Evolutionary conservation across 2,329 filamentous ascomycete genomes (phyloP).

Genomic region (Zarea fungicola): DNA sequence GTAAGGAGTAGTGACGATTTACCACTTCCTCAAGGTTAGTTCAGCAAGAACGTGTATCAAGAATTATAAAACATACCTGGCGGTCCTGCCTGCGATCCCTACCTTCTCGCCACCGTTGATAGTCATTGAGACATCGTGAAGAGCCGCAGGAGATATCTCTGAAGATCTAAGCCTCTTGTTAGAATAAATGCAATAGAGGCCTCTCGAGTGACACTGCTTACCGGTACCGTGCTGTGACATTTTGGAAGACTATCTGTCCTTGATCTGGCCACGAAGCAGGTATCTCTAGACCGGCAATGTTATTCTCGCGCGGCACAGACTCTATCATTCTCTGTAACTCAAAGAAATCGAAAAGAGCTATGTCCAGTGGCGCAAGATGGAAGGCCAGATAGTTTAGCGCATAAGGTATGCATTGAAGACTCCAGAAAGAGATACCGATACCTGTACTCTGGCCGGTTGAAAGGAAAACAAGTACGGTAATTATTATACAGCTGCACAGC

Average conservation of each 20-base stretch:
- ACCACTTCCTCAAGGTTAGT: neutral
- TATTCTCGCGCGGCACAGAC: neutral
- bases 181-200: too few relatives aligned
- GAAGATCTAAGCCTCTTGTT: neutral
- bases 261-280: neutral
- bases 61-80: neutral
- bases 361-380: neutral
- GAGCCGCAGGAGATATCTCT: neutral
- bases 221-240: neutral
- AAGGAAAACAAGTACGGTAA: neutral
- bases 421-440: neutral
- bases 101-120: neutral
- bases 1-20: neutral
- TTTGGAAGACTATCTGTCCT: neutral
- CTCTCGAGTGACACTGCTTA: too few relatives aligned
- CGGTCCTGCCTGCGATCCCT: neutral
- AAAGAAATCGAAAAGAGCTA: neutral
- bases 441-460: too few relatives aligned
- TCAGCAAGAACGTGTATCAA: neutral
- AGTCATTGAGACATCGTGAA: neutral
- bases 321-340: neutral
- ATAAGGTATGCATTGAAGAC: neutral
- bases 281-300: neutral
- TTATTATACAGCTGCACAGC: too few relatives aligned
- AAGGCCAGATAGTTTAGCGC: neutral